Conservation (phyloP, 768 basidiomycete species). For the Butyriboletus loyo region DNA sequence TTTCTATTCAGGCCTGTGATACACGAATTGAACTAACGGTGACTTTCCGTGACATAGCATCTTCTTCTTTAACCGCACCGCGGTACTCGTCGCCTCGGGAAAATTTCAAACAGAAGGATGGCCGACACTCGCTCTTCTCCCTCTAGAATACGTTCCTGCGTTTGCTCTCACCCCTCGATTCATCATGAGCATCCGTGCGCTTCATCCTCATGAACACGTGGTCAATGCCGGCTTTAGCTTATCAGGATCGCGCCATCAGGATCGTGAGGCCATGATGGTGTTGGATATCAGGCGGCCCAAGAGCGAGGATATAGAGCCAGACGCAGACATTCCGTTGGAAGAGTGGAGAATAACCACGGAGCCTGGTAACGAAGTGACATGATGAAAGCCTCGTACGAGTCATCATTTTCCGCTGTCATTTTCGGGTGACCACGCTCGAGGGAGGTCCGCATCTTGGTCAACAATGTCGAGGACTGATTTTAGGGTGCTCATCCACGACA, state of each 20-base stretch:
- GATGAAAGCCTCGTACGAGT: not conserved
- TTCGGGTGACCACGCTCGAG: no score
- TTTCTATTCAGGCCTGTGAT: not conserved
- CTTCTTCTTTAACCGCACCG: slow-evolving; percentile 5
- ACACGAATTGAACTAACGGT: not conserved
- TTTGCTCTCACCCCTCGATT: slow-evolving; percentile 12
- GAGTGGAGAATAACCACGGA: not conserved
- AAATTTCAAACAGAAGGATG: slow-evolving; percentile 1
- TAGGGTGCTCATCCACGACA: no score
- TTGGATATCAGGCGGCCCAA: not conserved
- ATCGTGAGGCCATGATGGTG: not conserved
- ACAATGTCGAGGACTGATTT: no score
- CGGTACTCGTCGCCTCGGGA: slow-evolving; percentile 1
- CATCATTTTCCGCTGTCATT: not conserved
- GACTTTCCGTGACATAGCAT: not conserved
- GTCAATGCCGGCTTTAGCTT: not conserved
- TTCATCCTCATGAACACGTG: not conserved
- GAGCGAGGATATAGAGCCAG: not conserved
- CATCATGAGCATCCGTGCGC: slow-evolving; percentile 3
- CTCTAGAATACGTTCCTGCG: slow-evolving; percentile 3
- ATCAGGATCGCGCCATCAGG: not conserved
- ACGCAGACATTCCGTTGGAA: not conserved
- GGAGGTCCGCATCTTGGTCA: not conserved
- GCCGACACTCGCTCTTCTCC: not conserved
- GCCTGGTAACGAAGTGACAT: no score